phyloP scores from a whole-genome alignment of 73 alveolate species.

The Breviolum minutum region DNA sequence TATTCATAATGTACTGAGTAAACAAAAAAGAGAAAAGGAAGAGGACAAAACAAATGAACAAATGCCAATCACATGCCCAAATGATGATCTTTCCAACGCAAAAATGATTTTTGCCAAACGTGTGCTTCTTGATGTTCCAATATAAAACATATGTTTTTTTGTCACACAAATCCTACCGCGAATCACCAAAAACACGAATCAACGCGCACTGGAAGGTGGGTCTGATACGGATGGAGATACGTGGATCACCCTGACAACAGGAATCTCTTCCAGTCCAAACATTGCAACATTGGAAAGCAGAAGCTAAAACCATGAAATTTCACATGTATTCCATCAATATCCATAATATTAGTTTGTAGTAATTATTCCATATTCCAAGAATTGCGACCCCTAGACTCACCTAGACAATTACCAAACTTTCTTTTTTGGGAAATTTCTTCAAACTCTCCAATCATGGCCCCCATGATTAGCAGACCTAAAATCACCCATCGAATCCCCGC shows the following conservation, averaged over 20 bases:
- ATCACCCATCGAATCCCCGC: neutral
- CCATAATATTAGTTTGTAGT: neutral
- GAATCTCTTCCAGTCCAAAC: neutral
- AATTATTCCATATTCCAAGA: neutral
- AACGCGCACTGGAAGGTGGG: slow-evolving; percentile 84
- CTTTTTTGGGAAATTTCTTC: neutral
- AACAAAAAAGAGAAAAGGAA: no score
- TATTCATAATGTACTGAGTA: no score
- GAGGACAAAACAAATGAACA: no score
- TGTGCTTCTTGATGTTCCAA: neutral
- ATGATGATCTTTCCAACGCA: no score
- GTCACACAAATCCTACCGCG: no score
- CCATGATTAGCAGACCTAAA: neutral
- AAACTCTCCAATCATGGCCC: neutral
- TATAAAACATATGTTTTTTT: neutral
- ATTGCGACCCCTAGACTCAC: no score
- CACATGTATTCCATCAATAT: neutral
- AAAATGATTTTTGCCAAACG: no score
- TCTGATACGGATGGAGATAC: slow-evolving; percentile 76
- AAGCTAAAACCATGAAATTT: neutral
- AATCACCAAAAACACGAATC: no score
- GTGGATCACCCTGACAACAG: slow-evolving; percentile 61
- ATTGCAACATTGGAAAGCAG: neutral
- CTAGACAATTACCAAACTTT: neutral
- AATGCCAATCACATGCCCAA: no score